Conservation (phyloP, 23 red algal genomes). For the Gracilaria domingensis region DNA sequence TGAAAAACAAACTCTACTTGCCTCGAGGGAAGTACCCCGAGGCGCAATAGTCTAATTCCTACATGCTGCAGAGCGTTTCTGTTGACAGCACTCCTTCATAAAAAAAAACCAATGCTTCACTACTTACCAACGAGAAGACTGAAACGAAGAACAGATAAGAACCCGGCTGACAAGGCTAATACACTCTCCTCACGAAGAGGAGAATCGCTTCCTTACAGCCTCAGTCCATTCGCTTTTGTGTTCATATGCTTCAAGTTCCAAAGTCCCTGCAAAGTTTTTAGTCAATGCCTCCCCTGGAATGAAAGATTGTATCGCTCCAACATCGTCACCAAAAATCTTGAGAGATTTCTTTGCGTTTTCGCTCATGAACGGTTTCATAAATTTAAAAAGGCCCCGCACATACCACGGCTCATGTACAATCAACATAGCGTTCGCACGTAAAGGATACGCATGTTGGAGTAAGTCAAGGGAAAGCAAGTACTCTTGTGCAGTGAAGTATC, state of each 20-base stretch:
- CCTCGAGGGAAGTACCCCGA: too few species aligned
- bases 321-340: conserved; percentile 21
- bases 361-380: conserved; percentile 67
- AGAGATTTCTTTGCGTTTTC: conserved; percentile 27
- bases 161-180: too few species aligned
- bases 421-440: conserved; percentile 54
- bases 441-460: conserved; percentile 42
- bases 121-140: too few species aligned
- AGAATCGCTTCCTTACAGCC: conserved; percentile 1
- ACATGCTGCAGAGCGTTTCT: too few species aligned
- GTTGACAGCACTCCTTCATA: too few species aligned
- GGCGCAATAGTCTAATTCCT: too few species aligned
- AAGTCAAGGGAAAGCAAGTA: conserved; percentile 42
- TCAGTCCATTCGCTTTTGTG: conserved; percentile 30
- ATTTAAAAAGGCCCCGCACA: conserved; percentile 28
- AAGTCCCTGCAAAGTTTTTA: conserved; percentile 12
- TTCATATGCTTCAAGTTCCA: not conserved
- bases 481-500: conserved; percentile 30
- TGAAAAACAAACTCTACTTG: too few species aligned
- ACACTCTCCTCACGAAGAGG: not conserved
- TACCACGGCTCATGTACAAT: conserved; percentile 32
- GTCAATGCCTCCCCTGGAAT: conserved; percentile 33
- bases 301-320: conserved; percentile 19
- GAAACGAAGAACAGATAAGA: too few species aligned
- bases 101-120: too few species aligned